These are phyloP conservation scores for Colletotrichum kahawae DNA, from an alignment of 2,329 filamentous ascomycete species.

Conservation along the genomic window DNA sequence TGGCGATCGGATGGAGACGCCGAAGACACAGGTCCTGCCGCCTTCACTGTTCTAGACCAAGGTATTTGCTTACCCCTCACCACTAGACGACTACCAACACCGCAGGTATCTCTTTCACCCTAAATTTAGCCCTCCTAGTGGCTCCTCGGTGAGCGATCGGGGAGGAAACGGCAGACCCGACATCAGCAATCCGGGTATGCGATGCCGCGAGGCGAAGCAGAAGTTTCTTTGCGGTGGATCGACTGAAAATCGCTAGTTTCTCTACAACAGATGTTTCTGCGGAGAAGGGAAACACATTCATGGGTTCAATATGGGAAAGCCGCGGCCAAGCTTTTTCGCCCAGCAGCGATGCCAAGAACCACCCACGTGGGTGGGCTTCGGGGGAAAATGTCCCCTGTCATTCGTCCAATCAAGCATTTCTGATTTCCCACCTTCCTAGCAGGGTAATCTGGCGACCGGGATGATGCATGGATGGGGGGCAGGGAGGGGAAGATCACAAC, in stretches of 20 bases:
- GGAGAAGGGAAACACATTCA: background rate
- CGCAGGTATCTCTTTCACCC: background rate
- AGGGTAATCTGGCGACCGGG: background rate
- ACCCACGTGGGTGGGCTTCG: conserved; percentile 1
- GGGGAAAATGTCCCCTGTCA: background rate
- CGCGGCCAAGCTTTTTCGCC: conserved; percentile 13
- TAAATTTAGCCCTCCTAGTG: background rate
- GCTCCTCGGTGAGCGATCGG: background rate
- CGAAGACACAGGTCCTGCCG: background rate
- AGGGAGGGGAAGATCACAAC: background rate
- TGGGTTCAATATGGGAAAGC: background rate
- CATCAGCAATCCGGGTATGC: background rate
- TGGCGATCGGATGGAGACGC: background rate
- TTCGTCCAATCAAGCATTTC: background rate
- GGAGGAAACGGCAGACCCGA: background rate
- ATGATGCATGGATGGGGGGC: background rate
- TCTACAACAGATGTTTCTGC: background rate
- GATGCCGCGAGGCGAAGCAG: background rate
- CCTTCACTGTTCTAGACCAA: background rate
- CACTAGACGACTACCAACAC: background rate
- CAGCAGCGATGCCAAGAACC: conserved; percentile 1
- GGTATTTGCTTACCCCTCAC: background rate
- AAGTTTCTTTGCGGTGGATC: background rate
- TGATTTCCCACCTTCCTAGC: background rate
- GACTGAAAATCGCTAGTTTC: background rate